Percentiles rank a stretch among this genome's conserved stretches.
Conservation (phyloP, 2,329 filamentous ascomycete genomes). For the Akanthomyces dipterigenus region DNA sequence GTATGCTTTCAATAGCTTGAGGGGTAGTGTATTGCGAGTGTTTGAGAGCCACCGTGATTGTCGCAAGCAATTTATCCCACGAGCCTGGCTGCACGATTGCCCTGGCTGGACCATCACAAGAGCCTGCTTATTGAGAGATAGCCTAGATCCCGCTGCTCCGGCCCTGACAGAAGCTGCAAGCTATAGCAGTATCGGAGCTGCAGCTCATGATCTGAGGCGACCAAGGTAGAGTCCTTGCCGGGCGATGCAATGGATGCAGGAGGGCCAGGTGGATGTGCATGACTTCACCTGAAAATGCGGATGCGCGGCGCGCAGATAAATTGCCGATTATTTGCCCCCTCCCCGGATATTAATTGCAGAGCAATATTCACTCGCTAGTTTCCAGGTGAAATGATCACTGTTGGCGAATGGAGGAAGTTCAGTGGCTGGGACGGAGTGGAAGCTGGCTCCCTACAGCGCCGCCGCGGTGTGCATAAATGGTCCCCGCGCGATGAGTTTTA, state of each 20-base stretch:
- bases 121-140: neutral
- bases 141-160: neutral
- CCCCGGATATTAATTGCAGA: neutral
- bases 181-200: neutral
- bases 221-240: neutral
- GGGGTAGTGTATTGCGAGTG: neutral
- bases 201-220: slow-evolving; percentile 1
- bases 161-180: neutral
- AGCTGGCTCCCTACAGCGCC: neutral
- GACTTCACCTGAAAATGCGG: neutral
- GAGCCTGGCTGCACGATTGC: neutral
- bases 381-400: neutral
- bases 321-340: neutral
- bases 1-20: no score
- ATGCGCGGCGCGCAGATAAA: slow-evolving; percentile 1
- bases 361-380: neutral
- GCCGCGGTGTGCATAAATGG: neutral
- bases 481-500: neutral
- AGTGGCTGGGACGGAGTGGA: neutral
- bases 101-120: neutral
- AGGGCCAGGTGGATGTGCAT: neutral
- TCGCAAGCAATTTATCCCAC: slow-evolving; percentile 1
- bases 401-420: neutral
- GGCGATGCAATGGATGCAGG: neutral
- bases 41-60: neutral